Percentiles rank a stretch among this genome's conserved stretches.
Conservation (phyloP, 2,329 filamentous ascomycete species). For the Fusarium pininemorale region DNA sequence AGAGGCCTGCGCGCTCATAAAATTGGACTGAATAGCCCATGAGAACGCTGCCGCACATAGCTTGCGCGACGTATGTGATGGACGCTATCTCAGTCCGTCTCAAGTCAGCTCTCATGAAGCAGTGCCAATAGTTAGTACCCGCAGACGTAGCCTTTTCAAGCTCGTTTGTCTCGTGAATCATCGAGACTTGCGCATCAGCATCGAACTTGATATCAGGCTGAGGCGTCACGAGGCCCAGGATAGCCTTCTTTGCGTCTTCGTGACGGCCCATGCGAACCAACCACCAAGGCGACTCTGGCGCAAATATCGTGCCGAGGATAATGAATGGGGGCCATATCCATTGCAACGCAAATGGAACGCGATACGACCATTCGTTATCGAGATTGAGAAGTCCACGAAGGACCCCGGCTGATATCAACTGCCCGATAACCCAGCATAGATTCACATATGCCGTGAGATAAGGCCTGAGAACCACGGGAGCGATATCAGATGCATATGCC, state of each 20-base stretch:
- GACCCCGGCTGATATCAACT: conserved; percentile 55
- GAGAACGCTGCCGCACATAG: conserved; percentile 50
- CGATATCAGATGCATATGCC: conserved; percentile 73
- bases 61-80: conserved; percentile 54
- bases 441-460: conserved; percentile 60
- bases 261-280: conserved; percentile 47
- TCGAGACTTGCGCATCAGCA: conserved; percentile 33
- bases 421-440: conserved; percentile 60
- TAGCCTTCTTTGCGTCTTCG: conserved; percentile 25
- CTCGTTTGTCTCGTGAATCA: conserved; percentile 52
- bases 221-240: conserved; percentile 41
- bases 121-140: conserved; percentile 57
- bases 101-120: conserved; percentile 57
- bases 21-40: conserved; percentile 69
- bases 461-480: conserved; percentile 63
- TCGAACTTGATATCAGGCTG: conserved; percentile 28
- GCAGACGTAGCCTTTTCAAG: conserved; percentile 52
- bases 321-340: conserved; percentile 59
- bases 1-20: conserved; percentile 54
- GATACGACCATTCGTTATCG: conserved; percentile 55
- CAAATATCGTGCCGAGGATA: conserved; percentile 52
- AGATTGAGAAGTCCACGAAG: conserved; percentile 52
- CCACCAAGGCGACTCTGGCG: conserved; percentile 62
- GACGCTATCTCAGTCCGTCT: conserved; percentile 57
- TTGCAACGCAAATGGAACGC: conserved; percentile 59